phyloP scores from a whole-genome alignment of 208 protist species.

The Leishmania lainsoni region DNA sequence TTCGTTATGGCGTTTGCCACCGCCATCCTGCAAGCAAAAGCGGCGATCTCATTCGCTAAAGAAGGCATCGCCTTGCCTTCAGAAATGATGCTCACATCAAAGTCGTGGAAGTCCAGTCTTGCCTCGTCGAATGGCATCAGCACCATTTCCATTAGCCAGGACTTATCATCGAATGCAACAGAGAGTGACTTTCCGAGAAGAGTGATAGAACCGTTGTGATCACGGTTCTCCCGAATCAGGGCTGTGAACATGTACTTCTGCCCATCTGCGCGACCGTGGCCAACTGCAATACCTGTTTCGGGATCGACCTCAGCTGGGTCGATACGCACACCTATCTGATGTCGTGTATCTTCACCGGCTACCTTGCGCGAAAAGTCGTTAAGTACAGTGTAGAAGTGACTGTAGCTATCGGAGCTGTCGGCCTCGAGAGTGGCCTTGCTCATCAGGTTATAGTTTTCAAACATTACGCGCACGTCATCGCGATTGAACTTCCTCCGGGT shows the following conservation, averaged over 20 bases:
- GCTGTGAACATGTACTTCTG: constrained; percentile 87
- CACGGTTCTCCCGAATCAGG: constrained; percentile 79
- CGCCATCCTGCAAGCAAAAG: constrained; percentile 82
- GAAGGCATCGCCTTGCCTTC: constrained; percentile 87
- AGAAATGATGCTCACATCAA: constrained; percentile 84
- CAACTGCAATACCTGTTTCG: constrained; percentile 81
- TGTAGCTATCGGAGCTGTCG: constrained; percentile 88
- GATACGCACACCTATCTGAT: constrained; percentile 92
- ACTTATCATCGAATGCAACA: constrained; percentile 80
- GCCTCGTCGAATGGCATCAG: constrained; percentile 91
- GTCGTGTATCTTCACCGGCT: constrained; percentile 83
- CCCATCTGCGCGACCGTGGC: constrained; percentile 81
- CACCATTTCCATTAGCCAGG: constrained; percentile 92
- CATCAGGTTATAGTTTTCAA: constrained; percentile 92
- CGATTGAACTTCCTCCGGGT: constrained; percentile 86
- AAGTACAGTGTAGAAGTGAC: constrained; percentile 86
- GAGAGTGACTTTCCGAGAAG: constrained; percentile 82
- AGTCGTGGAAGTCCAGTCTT: constrained; percentile 81
- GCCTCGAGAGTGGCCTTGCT: constrained; percentile 74
- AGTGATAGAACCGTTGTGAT: constrained; percentile 70
- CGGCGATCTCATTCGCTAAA: constrained; percentile 84
- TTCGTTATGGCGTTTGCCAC: constrained; percentile 87
- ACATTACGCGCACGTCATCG: constrained; percentile 89
- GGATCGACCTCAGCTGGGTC: constrained; percentile 80
- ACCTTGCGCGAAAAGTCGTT: constrained; percentile 90